Conservation (phyloP, 208 protist genomes). For the Leishmania gerbilli region DNA sequence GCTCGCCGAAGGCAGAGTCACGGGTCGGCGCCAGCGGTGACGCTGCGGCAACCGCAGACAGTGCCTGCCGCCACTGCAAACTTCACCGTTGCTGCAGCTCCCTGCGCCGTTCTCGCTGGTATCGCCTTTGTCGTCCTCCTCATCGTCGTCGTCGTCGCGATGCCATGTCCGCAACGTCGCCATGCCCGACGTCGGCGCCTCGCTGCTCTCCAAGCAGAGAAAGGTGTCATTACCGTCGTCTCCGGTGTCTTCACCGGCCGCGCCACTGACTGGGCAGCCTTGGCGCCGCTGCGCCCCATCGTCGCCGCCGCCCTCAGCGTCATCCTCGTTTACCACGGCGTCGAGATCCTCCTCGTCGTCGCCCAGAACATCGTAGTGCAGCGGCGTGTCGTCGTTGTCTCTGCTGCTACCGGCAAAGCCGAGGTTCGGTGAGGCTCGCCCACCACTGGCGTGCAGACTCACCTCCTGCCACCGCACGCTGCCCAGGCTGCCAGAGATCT, state of each 20-base stretch:
- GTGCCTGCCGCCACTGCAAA: neutral
- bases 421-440: neutral
- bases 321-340: neutral
- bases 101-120: conserved; percentile 1
- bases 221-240: neutral
- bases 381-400: neutral
- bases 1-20: neutral
- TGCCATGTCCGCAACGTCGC: neutral
- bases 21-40: neutral
- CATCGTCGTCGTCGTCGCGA: neutral
- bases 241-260: neutral
- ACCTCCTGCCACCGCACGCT: conserved; percentile 25
- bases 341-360: neutral
- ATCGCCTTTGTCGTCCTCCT: conserved; percentile 6
- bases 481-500: neutral
- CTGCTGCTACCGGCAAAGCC: neutral
- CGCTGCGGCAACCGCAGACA: neutral
- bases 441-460: conserved; percentile 11
- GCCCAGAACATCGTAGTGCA: neutral
- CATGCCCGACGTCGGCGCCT: neutral
- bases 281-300: neutral
- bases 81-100: neutral
- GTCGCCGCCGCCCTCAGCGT: neutral
- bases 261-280: neutral
- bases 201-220: neutral